A percentile compares a stretch with the other conserved stretches of the same genome.
These are phyloP conservation scores for barrel medic (Medicago truncatula) DNA, from an alignment of 306 rosid genomes.

Conservation along the genomic window DNA sequence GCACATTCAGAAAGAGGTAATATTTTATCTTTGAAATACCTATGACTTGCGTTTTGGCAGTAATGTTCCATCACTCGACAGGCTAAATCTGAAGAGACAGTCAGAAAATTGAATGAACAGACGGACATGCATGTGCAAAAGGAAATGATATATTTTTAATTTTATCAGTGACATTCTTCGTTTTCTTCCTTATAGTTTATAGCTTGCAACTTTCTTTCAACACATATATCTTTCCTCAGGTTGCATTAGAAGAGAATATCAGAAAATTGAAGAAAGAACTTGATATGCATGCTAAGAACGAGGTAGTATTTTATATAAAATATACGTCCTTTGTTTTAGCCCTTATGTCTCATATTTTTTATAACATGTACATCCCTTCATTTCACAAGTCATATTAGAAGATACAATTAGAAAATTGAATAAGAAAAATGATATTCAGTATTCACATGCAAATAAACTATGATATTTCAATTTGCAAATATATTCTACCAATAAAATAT, in stretches of 20 bases:
- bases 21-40: conserved; percentile 27
- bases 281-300: conserved; percentile 45
- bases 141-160: conserved; percentile 51
- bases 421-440: too few species aligned
- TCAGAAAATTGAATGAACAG: conserved; percentile 50
- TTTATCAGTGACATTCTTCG: conserved; percentile 30
- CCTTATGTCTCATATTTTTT: not conserved
- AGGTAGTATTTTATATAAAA: conserved; percentile 47
- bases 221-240: conserved; percentile 34
- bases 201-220: conserved; percentile 16
- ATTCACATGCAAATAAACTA: too few species aligned
- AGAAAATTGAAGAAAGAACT: conserved; percentile 50
- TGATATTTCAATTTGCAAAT: too few species aligned
- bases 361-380: conserved; percentile 33
- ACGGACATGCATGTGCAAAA: conserved; percentile 50
- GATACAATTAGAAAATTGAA: conserved; percentile 43
- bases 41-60: conserved; percentile 25
- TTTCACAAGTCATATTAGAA: conserved; percentile 47
- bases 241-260: conserved; percentile 49
- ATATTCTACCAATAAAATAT: too few species aligned
- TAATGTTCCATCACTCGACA: conserved; percentile 24
- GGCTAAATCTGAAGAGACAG: conserved; percentile 47
- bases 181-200: not conserved
- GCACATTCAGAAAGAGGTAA: conserved; percentile 56
- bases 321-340: conserved; percentile 13